Evolutionary conservation across 768 basidiomycete species (phyloP).

Genomic region (Tricholoma terreum): DNA sequence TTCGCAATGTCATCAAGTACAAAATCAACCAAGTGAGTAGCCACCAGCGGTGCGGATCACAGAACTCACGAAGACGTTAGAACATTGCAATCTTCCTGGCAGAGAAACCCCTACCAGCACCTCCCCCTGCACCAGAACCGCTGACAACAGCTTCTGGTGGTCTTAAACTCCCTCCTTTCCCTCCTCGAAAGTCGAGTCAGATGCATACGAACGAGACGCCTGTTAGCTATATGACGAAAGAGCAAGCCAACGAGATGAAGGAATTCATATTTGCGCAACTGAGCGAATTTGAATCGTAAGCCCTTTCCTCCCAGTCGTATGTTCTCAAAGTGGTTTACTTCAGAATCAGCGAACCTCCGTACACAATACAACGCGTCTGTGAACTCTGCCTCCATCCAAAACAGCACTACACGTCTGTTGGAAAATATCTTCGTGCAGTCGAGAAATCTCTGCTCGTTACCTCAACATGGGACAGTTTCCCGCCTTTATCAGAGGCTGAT

Average conservation of each 20-base stretch:
- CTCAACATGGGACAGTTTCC: slow-evolving; percentile 73
- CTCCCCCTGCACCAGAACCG: slow-evolving; percentile 42
- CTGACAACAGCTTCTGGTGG: slow-evolving; percentile 50
- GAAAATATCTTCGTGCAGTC: slow-evolving; percentile 86
- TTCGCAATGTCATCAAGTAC: slow-evolving; percentile 71
- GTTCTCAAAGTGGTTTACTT: slow-evolving; percentile 4
- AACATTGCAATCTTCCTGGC: slow-evolving; percentile 50
- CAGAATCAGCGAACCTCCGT: slow-evolving; percentile 56
- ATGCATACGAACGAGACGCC: slow-evolving; percentile 52
- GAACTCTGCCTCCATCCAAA: slow-evolving; percentile 73
- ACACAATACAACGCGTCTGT: slow-evolving; percentile 87
- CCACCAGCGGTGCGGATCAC: slow-evolving; percentile 10
- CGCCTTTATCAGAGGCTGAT: slow-evolving; percentile 42
- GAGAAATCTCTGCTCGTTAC: slow-evolving; percentile 83
- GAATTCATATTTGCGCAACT: slow-evolving; percentile 57
- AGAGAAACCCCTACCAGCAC: slow-evolving; percentile 33
- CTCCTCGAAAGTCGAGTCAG: slow-evolving; percentile 50
- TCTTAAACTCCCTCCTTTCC: slow-evolving; percentile 71
- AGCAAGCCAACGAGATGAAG: slow-evolving; percentile 59
- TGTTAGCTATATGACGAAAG: slow-evolving; percentile 54
- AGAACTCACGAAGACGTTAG: slow-evolving; percentile 26
- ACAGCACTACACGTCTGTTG: slow-evolving; percentile 69
- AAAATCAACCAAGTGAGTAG: slow-evolving; percentile 62
- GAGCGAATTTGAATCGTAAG: slow-evolving; percentile 74
- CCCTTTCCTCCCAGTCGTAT: slow-evolving; percentile 9